phyloP scores from a whole-genome alignment of 2,329 filamentous ascomycete genomes.

The Seiridium unicorne region DNA sequence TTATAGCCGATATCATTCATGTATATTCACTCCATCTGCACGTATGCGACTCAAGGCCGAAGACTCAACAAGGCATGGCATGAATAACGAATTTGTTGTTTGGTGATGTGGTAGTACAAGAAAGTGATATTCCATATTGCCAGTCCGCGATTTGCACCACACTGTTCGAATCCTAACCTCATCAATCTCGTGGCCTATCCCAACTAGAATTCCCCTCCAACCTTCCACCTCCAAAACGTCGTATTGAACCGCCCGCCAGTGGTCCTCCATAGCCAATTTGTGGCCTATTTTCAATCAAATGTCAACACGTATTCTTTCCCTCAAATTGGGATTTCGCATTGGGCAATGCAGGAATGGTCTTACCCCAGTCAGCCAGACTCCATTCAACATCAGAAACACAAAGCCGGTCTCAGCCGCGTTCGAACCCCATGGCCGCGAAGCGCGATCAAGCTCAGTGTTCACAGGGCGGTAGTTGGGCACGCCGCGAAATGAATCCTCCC shows the following conservation, averaged over 20 bases:
- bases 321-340: too few species aligned
- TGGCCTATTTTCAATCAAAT: conserved; percentile 3
- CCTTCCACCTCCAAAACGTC: conserved; percentile 17
- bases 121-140: neutral
- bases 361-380: conserved; percentile 24
- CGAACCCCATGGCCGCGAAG: conserved; percentile 20
- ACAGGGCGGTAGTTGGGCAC: conserved; percentile 26
- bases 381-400: conserved; percentile 25
- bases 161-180: neutral
- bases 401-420: conserved; percentile 21
- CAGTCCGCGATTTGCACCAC: neutral
- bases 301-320: too few species aligned
- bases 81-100: too few species aligned
- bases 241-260: conserved; percentile 20
- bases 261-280: conserved; percentile 20
- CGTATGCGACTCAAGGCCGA: too few species aligned
- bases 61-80: too few species aligned
- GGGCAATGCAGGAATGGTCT: conserved; percentile 1
- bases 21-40: too few species aligned
- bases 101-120: neutral
- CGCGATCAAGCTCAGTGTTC: conserved; percentile 20
- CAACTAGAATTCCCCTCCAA: conserved; percentile 22
- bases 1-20: too few species aligned
- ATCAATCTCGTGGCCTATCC: too few species aligned
- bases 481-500: conserved; percentile 20